Evolutionary conservation across 192 early-diverging fungal genomes (phyloP), one percentile per base, ranked within the genome.

Genomic region (Umbelopsis vinacea): DNA sequence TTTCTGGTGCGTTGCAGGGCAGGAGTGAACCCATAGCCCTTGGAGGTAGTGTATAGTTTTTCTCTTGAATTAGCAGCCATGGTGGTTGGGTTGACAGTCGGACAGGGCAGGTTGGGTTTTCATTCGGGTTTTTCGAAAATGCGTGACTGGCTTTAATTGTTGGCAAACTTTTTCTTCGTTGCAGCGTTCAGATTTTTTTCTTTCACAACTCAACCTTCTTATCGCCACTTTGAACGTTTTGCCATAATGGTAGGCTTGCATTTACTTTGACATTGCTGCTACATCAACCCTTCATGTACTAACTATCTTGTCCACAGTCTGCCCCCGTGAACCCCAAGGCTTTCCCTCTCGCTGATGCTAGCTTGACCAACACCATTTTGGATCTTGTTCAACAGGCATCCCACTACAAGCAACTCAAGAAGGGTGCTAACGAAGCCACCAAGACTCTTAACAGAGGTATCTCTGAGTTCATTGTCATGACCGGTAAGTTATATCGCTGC

Each of bases 391-490:
- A 99, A 86, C 97, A 99, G 85, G 97, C 97, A 38, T 92, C 94
- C 52, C 95, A 99, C 90, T 99, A 98, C 92, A 98, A 98, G 88
- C 97, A 99, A 85, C 89, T 97, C 73, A 97, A 97, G 87, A 97
- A 97, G 90, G 97, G 97, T 76, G 97, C 96, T 78, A 99, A 99
- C 90, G 97, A 99, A 87, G 94, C 96, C 23, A 99, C 96, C 74
- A 99, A 99, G 89, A 98, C 97, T 52, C 89, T 99, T 53, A 99
- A 99, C 92, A 92, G 97, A 72, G 95, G 95, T 88, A 97, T 95
- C 79, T 88, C 94, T 74, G 97, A 99, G 87, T 99, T 99, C 87
- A 96, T 99, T 77, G 89, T 99, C 79, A 92, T 99, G 95, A 93
- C 97, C 48, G 77, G 77, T 78, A 78, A 74, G 77, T 71, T 21